A percentile compares a stretch with the other conserved stretches of the same genome.
Conservation (phyloP, 2,329 filamentous ascomycete genomes). For the Hymenoscyphus fructigenus region DNA sequence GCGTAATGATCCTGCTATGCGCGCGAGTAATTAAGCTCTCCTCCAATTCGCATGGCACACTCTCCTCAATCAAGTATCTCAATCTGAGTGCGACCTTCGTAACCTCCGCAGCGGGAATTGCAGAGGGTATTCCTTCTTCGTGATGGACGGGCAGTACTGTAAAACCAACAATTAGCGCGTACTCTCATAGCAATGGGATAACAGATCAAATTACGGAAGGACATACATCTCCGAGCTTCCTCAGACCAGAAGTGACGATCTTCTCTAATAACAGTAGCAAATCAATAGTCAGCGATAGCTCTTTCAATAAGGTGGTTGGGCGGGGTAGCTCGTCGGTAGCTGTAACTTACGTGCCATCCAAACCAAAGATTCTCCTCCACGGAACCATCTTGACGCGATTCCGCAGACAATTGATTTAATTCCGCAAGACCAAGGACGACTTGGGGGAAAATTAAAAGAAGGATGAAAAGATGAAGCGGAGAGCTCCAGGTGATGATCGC, state of each 20-base stretch:
- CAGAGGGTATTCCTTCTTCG: conserved; percentile 59
- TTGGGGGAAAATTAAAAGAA: neutral
- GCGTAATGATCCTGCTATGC: conserved; percentile 83
- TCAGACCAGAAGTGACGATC: conserved; percentile 31
- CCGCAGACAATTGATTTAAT: neutral
- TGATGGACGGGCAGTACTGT: conserved; percentile 66
- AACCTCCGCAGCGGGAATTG: conserved; percentile 74
- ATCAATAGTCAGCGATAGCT: neutral
- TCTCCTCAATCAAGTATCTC: conserved; percentile 85
- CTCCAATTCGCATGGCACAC: conserved; percentile 87
- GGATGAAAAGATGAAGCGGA: neutral
- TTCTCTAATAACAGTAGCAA: conserved; percentile 17
- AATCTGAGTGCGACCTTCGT: conserved; percentile 87
- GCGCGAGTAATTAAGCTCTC: conserved; percentile 70
- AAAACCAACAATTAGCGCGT: neutral
- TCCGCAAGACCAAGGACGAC: neutral
- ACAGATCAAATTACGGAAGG: neutral
- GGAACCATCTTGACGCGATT: conserved; percentile 29
- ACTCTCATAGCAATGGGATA: neutral
- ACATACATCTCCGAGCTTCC: conserved; percentile 33
- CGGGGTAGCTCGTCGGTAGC: conserved; percentile 11
- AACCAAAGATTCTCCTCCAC: conserved; percentile 35
- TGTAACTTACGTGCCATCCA: conserved; percentile 30
- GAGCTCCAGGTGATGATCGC: neutral
- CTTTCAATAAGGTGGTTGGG: neutral